Conservation (phyloP, 2,329 filamentous ascomycete genomes). For the Chalara sp. region DNA sequence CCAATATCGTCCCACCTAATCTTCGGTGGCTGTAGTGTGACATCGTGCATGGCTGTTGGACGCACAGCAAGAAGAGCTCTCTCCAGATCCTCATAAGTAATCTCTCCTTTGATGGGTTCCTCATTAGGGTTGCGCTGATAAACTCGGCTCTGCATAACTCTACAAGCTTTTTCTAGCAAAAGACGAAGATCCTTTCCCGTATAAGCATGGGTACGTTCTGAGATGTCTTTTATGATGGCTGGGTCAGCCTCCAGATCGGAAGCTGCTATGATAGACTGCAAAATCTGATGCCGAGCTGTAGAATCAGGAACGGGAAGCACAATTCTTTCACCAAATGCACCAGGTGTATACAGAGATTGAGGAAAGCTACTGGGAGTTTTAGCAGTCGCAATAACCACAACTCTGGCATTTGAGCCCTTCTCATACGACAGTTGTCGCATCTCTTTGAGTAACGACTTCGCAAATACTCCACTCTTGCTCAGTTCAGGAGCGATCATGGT, state of each 20-base stretch:
- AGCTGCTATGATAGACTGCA: constrained; percentile 44
- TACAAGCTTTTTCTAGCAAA: constrained; percentile 49
- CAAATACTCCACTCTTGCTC: constrained; percentile 44
- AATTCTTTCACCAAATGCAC: constrained; percentile 61
- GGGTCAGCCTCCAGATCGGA: constrained; percentile 43
- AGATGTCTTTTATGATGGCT: constrained; percentile 50
- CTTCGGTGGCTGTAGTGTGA: constrained; percentile 81
- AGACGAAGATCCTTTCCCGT: constrained; percentile 70
- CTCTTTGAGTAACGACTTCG: background rate
- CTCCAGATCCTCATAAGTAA: constrained; percentile 48
- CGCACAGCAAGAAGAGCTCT: constrained; percentile 61
- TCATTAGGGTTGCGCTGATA: background rate
- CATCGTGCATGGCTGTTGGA: constrained; percentile 81
- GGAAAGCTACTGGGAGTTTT: constrained; percentile 69
- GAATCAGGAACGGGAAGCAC: constrained; percentile 73
- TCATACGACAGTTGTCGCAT: background rate
- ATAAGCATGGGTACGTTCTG: constrained; percentile 78
- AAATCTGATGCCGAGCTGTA: constrained; percentile 63
- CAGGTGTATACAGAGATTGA: constrained; percentile 54
- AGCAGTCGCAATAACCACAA: constrained; percentile 71
- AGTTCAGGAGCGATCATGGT: constrained; percentile 46
- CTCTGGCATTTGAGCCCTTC: constrained; percentile 28
- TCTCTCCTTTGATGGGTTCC: background rate
- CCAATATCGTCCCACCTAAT: constrained; percentile 85
- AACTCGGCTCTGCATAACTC: background rate